phyloP scores from a whole-genome alignment of 208 protist genomes.

The Naegleria lovaniensis region DNA sequence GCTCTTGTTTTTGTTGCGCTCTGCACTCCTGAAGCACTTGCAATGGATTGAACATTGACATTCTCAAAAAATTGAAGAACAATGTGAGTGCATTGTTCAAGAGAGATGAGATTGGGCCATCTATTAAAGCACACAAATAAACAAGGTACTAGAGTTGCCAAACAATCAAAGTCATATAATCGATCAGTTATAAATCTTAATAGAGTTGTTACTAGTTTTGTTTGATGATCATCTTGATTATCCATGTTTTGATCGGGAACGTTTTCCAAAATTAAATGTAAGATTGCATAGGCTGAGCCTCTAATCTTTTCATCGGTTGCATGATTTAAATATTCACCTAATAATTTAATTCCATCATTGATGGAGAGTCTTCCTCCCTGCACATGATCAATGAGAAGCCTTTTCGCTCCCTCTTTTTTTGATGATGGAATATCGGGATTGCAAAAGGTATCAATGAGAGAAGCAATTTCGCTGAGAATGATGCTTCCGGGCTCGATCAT shows the following conservation, averaged over 20 bases:
- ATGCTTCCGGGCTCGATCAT: neutral
- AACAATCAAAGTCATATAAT: conserved; percentile 4
- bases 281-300: neutral
- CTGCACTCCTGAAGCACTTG: neutral
- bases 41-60: neutral
- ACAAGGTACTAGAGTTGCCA: neutral
- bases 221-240: neutral
- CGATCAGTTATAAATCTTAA: neutral
- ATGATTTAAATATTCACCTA: neutral
- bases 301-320: neutral
- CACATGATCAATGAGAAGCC: neutral
- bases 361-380: neutral
- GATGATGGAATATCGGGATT: neutral
- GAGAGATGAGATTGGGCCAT: neutral
- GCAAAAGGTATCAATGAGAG: neutral
- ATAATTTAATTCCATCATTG: neutral
- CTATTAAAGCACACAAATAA: neutral
- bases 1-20: neutral
- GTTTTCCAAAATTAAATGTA: neutral
- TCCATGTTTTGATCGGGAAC: neutral
- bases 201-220: neutral
- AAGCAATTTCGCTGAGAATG: neutral
- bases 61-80: neutral
- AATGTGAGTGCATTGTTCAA: neutral
- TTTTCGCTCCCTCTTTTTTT: neutral